These are phyloP conservation scores for Aspergillus cavernicola DNA, from an alignment of 495 filamentous ascomycete genomes.

Conservation along the genomic window DNA sequence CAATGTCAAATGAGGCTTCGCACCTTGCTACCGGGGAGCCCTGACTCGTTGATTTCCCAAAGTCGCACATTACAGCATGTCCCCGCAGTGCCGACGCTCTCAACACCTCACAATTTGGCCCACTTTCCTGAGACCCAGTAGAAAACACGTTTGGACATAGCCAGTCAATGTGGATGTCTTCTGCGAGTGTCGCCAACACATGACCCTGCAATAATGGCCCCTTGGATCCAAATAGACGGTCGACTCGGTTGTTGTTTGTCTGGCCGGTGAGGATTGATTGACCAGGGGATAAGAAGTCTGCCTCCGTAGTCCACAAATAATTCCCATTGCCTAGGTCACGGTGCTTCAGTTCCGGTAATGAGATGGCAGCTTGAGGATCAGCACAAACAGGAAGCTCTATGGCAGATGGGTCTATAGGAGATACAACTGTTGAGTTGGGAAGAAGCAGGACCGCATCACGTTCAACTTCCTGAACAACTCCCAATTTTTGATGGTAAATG, in stretches of 20 bases:
- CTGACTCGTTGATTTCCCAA: slow-evolving; percentile 18
- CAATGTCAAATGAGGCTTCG: slow-evolving; percentile 29
- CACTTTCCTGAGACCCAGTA: background rate
- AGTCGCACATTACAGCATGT: slow-evolving; percentile 24
- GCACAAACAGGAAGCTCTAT: slow-evolving; percentile 16
- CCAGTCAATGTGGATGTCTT: slow-evolving; percentile 48
- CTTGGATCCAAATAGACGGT: slow-evolving; percentile 43
- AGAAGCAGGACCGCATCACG: slow-evolving; percentile 21
- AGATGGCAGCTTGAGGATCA: slow-evolving; percentile 7
- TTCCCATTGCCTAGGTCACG: slow-evolving; percentile 3
- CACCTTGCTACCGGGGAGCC: background rate
- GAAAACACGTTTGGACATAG: slow-evolving; percentile 41
- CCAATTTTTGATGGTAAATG: slow-evolving; percentile 23
- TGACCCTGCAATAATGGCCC: slow-evolving; percentile 34
- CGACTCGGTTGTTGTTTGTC: slow-evolving; percentile 45
- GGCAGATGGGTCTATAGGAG: slow-evolving; percentile 8
- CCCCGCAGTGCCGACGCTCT: slow-evolving; percentile 20
- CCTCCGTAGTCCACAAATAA: slow-evolving; percentile 8
- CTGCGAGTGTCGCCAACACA: slow-evolving; percentile 45
- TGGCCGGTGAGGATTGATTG: slow-evolving; percentile 47
- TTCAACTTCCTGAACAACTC: slow-evolving; percentile 17
- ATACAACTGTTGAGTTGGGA: slow-evolving; percentile 12
- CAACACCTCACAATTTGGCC: slow-evolving; percentile 10
- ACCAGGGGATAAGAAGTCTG: slow-evolving; percentile 35
- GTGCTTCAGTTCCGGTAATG: slow-evolving; percentile 1